Conservation (phyloP, 2,329 filamentous ascomycete species). For the Beauveria rudraprayagi region DNA sequence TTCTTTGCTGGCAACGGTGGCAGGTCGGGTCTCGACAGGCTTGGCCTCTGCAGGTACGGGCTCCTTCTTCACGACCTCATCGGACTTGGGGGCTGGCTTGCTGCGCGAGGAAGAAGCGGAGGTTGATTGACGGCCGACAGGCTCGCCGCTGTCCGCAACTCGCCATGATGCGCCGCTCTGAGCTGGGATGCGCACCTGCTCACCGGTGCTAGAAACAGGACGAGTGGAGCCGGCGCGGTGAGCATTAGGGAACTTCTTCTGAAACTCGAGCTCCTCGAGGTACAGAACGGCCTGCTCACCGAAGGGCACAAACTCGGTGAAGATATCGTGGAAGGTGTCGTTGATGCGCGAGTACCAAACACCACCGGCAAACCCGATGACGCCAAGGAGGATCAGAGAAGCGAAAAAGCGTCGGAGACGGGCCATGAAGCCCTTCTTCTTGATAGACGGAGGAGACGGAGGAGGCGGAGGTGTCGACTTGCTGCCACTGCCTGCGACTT, state of each 20-base stretch:
- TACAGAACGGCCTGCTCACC: constrained; percentile 93
- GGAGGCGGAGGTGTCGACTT: constrained; percentile 21
- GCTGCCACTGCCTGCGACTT: constrained; percentile 25
- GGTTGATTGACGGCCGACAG: constrained; percentile 53
- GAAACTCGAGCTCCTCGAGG: constrained; percentile 90
- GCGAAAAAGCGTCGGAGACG: constrained; percentile 71
- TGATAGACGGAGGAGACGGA: constrained; percentile 31
- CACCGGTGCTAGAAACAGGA: constrained; percentile 31
- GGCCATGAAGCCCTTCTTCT: constrained; percentile 59
- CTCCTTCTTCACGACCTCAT: constrained; percentile 21
- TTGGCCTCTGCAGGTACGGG: constrained; percentile 22
- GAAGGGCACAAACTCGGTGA: constrained; percentile 92
- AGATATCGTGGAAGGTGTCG: constrained; percentile 99
- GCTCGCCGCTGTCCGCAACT: constrained; percentile 54
- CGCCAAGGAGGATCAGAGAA: constrained; percentile 67
- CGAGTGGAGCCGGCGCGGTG: constrained; percentile 35
- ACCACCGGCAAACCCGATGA: constrained; percentile 75
- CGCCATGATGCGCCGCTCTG: constrained; percentile 81
- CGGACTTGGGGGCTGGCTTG: constrained; percentile 21
- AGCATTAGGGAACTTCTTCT: constrained; percentile 64
- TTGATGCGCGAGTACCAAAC: constrained; percentile 89
- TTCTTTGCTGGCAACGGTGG: constrained; percentile 20
- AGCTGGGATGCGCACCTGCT: constrained; percentile 73
- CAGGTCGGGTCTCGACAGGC: constrained; percentile 11
- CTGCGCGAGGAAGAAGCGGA: constrained; percentile 34